These are phyloP conservation scores for Oidiodendron maius DNA, from an alignment of 495 filamentous ascomycete genomes.

Conservation along the genomic window DNA sequence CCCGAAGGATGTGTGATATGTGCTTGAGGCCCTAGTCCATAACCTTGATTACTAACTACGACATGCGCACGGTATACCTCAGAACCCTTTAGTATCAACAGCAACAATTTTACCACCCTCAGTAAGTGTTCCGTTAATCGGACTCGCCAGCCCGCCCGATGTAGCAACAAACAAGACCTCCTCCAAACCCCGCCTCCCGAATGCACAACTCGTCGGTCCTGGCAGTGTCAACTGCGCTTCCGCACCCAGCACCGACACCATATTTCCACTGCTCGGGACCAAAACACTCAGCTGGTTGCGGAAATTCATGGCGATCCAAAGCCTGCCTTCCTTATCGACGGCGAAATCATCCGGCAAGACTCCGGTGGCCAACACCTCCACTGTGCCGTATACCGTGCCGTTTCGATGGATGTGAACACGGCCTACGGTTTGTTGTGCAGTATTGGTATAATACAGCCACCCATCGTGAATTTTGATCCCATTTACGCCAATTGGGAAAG, in stretches of 20 bases:
- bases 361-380: slow-evolving; percentile 2
- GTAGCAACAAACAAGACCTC: slow-evolving; percentile 24
- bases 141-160: slow-evolving; percentile 14
- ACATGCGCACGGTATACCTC: too few relatives aligned
- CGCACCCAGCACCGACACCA: slow-evolving; percentile 17
- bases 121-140: slow-evolving; percentile 26
- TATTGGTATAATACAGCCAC: slow-evolving; percentile 34
- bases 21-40: too few relatives aligned
- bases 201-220: slow-evolving; percentile 21
- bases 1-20: too few relatives aligned
- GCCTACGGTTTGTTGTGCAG: slow-evolving; percentile 20
- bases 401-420: slow-evolving; percentile 24
- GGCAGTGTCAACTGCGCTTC: slow-evolving; percentile 20
- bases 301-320: slow-evolving; percentile 23
- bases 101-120: slow-evolving; percentile 29
- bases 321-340: slow-evolving; percentile 22
- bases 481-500: slow-evolving; percentile 26
- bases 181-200: slow-evolving; percentile 19
- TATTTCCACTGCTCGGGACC: slow-evolving; percentile 10
- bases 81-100: slow-evolving; percentile 19
- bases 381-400: slow-evolving; percentile 13
- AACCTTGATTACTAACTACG: too few relatives aligned
- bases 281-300: slow-evolving; percentile 19
- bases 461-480: slow-evolving; percentile 25
- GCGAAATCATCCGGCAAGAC: slow-evolving; percentile 23